These are phyloP conservation scores for Rhodotorula sp. DNA, from an alignment of 1,284 basidiomycete species.

Conservation along the genomic window DNA sequence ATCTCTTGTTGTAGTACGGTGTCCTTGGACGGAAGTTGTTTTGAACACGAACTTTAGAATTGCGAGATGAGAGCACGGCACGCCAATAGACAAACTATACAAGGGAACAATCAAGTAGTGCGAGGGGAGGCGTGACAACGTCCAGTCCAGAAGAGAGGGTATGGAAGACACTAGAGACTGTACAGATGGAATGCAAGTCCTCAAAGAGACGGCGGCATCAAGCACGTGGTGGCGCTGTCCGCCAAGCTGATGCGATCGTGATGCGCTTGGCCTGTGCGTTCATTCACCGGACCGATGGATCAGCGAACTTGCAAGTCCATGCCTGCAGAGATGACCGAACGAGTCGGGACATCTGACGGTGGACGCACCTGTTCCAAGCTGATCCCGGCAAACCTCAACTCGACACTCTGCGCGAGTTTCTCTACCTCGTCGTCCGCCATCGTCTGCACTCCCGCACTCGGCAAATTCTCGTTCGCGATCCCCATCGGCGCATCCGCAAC, in stretches of 20 bases:
- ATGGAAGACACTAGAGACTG: too few species aligned
- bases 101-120: too few species aligned
- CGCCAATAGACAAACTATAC: too few species aligned
- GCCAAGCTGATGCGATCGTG: constrained; percentile 44
- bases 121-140: too few species aligned
- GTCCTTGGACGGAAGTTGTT: too few species aligned
- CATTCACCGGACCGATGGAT: not conserved
- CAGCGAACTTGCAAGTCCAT: not conserved
- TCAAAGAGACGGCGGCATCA: constrained; percentile 5
- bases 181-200: too few species aligned
- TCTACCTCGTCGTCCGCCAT: constrained; percentile 33
- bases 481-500: constrained; percentile 40
- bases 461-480: constrained; percentile 15
- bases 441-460: constrained; percentile 3
- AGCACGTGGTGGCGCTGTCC: constrained; percentile 39
- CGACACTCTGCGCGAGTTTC: constrained; percentile 34
- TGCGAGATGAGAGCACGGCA: too few species aligned
- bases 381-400: constrained; percentile 32
- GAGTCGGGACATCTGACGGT: not conserved
- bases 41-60: too few species aligned
- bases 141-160: too few species aligned
- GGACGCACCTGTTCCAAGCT: constrained; percentile 36
- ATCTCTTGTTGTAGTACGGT: too few species aligned
- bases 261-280: constrained; percentile 45
- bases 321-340: not conserved